Evolutionary conservation across 305 asterid genomes (phyloP), one percentile per base, ranked within the genome.

Genomic region (Fraxinus greggii): DNA sequence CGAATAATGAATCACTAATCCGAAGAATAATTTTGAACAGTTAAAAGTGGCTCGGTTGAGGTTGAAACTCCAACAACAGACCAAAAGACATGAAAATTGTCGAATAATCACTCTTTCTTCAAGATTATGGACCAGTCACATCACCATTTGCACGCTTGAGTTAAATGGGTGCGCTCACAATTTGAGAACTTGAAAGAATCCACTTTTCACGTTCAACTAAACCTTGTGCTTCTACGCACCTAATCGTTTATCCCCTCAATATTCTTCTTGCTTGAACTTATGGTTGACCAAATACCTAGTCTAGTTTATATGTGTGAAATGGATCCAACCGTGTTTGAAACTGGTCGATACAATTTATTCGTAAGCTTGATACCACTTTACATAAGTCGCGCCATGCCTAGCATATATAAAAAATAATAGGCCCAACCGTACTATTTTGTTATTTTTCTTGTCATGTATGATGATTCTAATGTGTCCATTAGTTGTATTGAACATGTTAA

Each of bases 121-220:
- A 4, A 74, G 79, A 83, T 79, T 33, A 77, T 77, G 84, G 84
- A 79, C 72, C 15, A 31, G 86, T 84, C 88, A 61, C 80, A 84
- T 86, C 90, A 88, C 79, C 56, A 80, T 65, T 56, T 33, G 87
- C 90, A 88, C 86, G 90, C 88, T 54, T 81, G 32, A 26, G 15
- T 28, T 63, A 21, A 56, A 56, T 56, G 19, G 67, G 67, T 56
- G 28, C 12, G 28, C 67, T 19, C 67, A 56, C 67, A 56, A n/a
- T 24, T 8, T 23, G 32, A 63, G 72, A 63, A 56, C 19, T 56
- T 19, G 67, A 56, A 63, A 29, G 28, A 63, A 63, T 63, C n/a
- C 7, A 24, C 31, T n/a, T 63, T 51, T 51, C 63, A n/a, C 63
- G 9, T 51, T 51, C 24, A 51, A 51, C 63, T 17, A 17, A 7